phyloP scores from a whole-genome alignment of 23 red algal species.

The Gracilaria vermiculophylla region DNA sequence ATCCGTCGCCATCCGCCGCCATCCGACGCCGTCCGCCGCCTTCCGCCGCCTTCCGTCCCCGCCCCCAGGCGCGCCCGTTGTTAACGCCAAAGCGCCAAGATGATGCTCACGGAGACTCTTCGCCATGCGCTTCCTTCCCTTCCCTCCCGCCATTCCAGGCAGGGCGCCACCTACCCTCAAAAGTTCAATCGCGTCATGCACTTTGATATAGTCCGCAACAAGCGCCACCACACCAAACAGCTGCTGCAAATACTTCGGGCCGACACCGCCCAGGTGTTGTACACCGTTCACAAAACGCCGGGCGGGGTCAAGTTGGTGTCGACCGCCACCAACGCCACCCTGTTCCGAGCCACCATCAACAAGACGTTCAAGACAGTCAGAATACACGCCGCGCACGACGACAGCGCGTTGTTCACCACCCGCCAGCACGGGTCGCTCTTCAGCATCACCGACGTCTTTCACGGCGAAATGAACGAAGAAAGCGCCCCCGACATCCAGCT shows the following conservation, averaged over 20 bases:
- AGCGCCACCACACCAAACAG: background rate
- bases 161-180: background rate
- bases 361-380: background rate
- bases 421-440: background rate
- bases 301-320: background rate
- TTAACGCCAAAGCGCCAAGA: background rate
- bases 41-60: background rate
- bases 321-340: background rate
- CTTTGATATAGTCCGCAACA: background rate
- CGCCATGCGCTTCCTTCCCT: background rate
- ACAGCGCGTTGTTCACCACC: background rate
- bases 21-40: background rate
- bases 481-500: background rate
- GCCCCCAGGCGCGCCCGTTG: background rate
- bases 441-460: background rate
- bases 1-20: too few species aligned
- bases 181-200: constrained; percentile 1
- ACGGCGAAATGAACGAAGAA: background rate
- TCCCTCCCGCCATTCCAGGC: background rate
- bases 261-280: background rate
- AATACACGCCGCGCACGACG: background rate
- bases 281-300: background rate
- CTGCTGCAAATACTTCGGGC: background rate
- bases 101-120: constrained; percentile 1
- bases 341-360: background rate